Evolutionary conservation across 2,329 filamentous ascomycete genomes (phyloP), one percentile per base, ranked within the genome.

Genomic region (Penicillium italicum): DNA sequence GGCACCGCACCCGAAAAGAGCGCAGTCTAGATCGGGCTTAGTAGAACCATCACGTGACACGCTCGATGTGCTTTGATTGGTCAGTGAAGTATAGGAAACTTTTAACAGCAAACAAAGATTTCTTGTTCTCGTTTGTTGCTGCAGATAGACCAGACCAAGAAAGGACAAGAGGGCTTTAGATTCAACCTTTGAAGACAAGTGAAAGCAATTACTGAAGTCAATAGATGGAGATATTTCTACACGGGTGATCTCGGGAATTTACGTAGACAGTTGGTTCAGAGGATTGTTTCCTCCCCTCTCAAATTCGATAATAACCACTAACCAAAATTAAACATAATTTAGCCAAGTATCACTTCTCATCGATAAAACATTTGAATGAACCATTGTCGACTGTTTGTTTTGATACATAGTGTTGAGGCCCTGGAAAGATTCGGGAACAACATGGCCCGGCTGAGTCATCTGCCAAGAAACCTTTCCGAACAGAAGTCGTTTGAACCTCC

Each of bases 401-500:
- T 8, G 4, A 33, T 31, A 31, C 28, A 1, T 9, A 42, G 24
- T 31, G 34, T 38, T 26, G 34, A 12, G 28, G 42, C 11, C 20
- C 34, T 41, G 44, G 44, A 48, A 37, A 53, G 43, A 38, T 20
- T 45, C 50, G 55, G 55, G 50, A 28, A 24, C 30, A 52, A 37
- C 43, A 38, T 54, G 50, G 31, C 31, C 50, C 55, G 44, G 34
- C 50, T 57, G 50, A 54, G 55, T 66, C 58, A 65, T 56, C 61
- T 22, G 63, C 63, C 63, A 66, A 66, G 63, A 53, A 53, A 52
- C 44, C 56, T 59, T 63, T 60, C 62, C 62, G 62, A 63, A 63
- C 59, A 63, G 62, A 65, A 63, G 61, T 65, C 63, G 62, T 64
- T 64, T 63, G 56, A 60, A 66, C 60, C 64, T 57, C 63, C 60